phyloP scores from a whole-genome alignment of 1,139 yeast genomes.

The Blastobotrys elegans region DNA sequence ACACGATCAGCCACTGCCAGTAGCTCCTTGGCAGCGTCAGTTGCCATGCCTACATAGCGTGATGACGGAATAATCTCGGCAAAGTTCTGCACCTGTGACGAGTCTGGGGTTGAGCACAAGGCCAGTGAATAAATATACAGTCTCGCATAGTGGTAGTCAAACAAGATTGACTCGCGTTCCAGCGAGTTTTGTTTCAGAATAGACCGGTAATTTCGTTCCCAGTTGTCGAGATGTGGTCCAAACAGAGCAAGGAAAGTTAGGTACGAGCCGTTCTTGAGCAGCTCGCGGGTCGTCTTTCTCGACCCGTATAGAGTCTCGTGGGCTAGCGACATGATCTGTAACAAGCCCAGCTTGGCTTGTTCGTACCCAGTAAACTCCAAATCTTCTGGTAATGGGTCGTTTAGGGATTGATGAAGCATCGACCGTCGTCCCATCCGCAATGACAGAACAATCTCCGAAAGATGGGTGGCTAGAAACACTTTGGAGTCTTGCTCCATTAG shows the following conservation, averaged over 20 bases:
- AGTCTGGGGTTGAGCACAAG: constrained; percentile 32
- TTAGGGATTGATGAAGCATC: constrained; percentile 31
- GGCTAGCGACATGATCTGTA: constrained; percentile 76
- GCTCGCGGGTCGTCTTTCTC: constrained; percentile 34
- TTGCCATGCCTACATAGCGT: constrained; percentile 74
- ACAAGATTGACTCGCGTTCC: constrained; percentile 66
- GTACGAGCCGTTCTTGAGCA: constrained; percentile 49
- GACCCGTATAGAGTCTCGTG: constrained; percentile 71
- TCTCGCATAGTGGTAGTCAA: constrained; percentile 81
- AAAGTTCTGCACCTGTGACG: constrained; percentile 41
- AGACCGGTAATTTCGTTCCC: constrained; percentile 63
- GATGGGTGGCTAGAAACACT: constrained; percentile 76
- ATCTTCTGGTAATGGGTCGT: constrained; percentile 31
- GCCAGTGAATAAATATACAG: constrained; percentile 81
- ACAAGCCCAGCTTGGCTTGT: constrained; percentile 70
- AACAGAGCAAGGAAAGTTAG: constrained; percentile 66
- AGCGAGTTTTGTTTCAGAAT: constrained; percentile 51
- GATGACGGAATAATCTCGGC: constrained; percentile 74
- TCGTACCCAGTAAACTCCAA: constrained; percentile 57
- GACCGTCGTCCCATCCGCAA: constrained; percentile 36
- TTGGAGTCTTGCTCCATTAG: constrained; percentile 68
- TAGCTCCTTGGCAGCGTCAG: constrained; percentile 78
- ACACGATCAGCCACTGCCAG: constrained; percentile 67
- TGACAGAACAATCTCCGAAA: constrained; percentile 59
- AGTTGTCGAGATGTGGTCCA: constrained; percentile 69